Conservation (phyloP, 2,329 filamentous ascomycete genomes). For the Aspergillus tubingensis region DNA sequence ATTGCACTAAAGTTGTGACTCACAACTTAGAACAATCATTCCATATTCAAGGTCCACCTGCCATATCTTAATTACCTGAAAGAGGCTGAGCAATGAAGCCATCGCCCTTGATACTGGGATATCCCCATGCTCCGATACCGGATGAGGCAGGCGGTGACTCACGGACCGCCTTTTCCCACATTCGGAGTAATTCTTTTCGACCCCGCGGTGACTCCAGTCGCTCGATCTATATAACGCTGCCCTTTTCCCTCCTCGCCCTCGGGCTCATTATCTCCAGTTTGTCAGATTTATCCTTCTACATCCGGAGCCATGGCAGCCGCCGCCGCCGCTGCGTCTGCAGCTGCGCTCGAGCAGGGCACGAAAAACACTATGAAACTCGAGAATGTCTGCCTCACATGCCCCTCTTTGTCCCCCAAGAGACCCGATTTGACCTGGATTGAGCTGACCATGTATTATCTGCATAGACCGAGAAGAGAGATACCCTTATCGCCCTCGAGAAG, state of each 20-base stretch:
- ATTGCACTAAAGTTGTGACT: neutral
- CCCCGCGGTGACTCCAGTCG: conserved; percentile 20
- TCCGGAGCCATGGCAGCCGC: conserved; percentile 43
- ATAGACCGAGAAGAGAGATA: conserved; percentile 35
- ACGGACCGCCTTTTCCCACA: conserved; percentile 20
- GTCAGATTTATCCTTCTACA: conserved; percentile 26
- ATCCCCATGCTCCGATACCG: neutral
- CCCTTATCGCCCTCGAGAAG: conserved; percentile 63
- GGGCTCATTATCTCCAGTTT: conserved; percentile 25
- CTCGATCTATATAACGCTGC: conserved; percentile 15
- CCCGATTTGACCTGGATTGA: conserved; percentile 18
- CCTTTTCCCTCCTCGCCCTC: conserved; percentile 12
- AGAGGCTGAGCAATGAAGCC: neutral
- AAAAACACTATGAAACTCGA: conserved; percentile 68
- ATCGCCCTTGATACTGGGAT: neutral
- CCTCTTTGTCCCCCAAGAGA: conserved; percentile 25
- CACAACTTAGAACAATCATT: neutral
- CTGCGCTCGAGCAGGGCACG: conserved; percentile 57
- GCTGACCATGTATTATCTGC: conserved; percentile 18
- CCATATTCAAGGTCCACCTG: neutral
- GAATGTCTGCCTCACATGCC: conserved; percentile 43
- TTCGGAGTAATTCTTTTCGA: conserved; percentile 20
- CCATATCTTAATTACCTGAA: neutral
- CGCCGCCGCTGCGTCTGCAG: conserved; percentile 53
- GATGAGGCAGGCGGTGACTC: conserved; percentile 21